Evolutionary conservation across 1,284 basidiomycete species (phyloP), one percentile per base, ranked within the genome.

Genomic region (Boletus sp.): DNA sequence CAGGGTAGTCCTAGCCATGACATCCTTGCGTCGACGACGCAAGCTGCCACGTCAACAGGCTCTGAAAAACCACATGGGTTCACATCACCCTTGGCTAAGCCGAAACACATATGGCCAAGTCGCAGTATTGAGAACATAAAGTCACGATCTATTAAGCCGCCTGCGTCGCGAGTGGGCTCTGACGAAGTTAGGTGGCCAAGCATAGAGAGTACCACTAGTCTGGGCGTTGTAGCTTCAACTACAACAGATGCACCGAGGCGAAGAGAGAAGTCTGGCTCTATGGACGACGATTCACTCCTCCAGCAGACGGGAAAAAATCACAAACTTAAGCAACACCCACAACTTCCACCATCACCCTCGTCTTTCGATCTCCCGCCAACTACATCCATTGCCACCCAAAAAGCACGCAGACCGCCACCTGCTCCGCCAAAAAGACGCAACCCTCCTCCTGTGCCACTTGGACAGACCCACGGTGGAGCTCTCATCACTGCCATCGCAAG

Each of bases 401-500:
- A 57, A 38, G 16, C 41, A 39, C 62, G 67, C 20, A 49, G 67
- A 20, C 60, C 64, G 7, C 60, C 77, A 0, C 82, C 82, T 8
- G 72, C 79, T 20, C 80, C 82, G 12, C 77, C 78, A 1, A 78
- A 77, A 55, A 70, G 83, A 35, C 71, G 84, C 54, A 84, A 82
- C 54, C 77, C 84, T 1, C 82, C 84, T 39, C 80, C 83, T 13
- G 70, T 81, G 34, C 83, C 84, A 4, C 66, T 71, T 2, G 69
- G 68, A 39, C 67, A 64, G 44, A 72, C 72, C 4, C 68, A 72
- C 42, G 57, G 71, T 8, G 77, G 76, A 5, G 71, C 69, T 35
- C 76, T 73, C 22, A 77, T 83, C 22, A 77, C 75, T 19, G 69
- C 78, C 3, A 81, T 83, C 12, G 60, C 63, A 20, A 62, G 50